Percentiles rank a stretch among this genome's conserved stretches.
phyloP scores from a whole-genome alignment of 2,329 filamentous ascomycete species.

The Aspergillus nomiae region DNA sequence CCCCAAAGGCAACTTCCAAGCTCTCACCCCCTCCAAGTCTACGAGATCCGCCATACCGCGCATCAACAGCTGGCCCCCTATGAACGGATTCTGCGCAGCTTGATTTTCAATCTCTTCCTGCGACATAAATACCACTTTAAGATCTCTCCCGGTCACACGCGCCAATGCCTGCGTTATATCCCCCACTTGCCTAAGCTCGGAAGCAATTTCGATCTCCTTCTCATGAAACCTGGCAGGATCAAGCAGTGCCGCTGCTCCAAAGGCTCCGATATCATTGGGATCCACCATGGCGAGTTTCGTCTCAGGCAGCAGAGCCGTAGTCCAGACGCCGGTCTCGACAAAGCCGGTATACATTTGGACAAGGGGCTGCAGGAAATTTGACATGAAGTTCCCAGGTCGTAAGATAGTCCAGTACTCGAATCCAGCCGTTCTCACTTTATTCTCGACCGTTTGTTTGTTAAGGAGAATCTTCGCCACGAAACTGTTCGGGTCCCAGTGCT shows the following conservation, averaged over 20 bases:
- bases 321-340: constrained; percentile 40
- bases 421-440: constrained; percentile 36
- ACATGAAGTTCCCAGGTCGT: constrained; percentile 55
- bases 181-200: constrained; percentile 42
- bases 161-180: constrained; percentile 43
- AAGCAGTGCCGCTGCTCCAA: constrained; percentile 48
- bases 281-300: constrained; percentile 49
- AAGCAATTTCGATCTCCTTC: constrained; percentile 45
- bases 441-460: constrained; percentile 49
- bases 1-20: constrained; percentile 46
- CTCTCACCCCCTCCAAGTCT: constrained; percentile 33
- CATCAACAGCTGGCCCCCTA: constrained; percentile 41
- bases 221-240: constrained; percentile 45
- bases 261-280: constrained; percentile 51
- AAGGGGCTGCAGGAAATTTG: constrained; percentile 51
- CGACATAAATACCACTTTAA: constrained; percentile 43
- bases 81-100: constrained; percentile 37
- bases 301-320: constrained; percentile 38
- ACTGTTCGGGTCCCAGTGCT: constrained; percentile 28
- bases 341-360: constrained; percentile 46
- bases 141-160: constrained; percentile 31
- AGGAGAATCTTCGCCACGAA: constrained; percentile 34
- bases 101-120: constrained; percentile 46
- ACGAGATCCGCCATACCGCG: constrained; percentile 40
- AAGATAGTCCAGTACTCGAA: constrained; percentile 53